Conservation (phyloP, 495 filamentous ascomycete species). For the Cryomyces minteri region DNA sequence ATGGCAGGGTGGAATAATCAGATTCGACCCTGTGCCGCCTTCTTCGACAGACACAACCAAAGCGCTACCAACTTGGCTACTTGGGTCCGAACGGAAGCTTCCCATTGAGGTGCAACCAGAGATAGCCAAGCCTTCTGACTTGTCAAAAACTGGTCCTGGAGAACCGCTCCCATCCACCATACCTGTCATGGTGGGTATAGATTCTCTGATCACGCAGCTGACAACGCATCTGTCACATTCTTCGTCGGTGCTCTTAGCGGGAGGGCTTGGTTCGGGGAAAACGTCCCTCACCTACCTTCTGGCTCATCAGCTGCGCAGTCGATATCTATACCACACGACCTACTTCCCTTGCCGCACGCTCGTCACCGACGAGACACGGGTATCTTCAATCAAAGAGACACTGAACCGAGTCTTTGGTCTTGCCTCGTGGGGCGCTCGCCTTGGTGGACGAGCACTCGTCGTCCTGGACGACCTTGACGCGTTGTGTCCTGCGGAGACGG, state of each 20-base stretch:
- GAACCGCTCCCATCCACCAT: constrained; percentile 31
- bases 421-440: constrained; percentile 73
- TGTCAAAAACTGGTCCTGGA: constrained; percentile 18
- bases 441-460: constrained; percentile 65
- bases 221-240: constrained; percentile 56
- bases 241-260: constrained; percentile 77
- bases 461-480: constrained; percentile 87
- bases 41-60: constrained; percentile 25
- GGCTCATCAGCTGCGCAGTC: constrained; percentile 42
- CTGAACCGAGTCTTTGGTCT: constrained; percentile 66
- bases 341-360: constrained; percentile 73
- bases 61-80: constrained; percentile 45
- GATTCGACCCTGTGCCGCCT: constrained; percentile 40
- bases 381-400: constrained; percentile 80
- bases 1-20: constrained; percentile 64
- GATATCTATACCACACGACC: constrained; percentile 52
- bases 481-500: constrained; percentile 79
- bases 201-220: constrained; percentile 50
- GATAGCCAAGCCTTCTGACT: constrained; percentile 21
- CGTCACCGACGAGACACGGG: constrained; percentile 70
- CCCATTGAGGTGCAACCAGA: constrained; percentile 53
- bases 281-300: constrained; percentile 35
- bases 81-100: constrained; percentile 55
- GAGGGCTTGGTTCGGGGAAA: constrained; percentile 80
- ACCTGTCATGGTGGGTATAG: constrained; percentile 69